A percentile compares a stretch with the other conserved stretches of the same genome.
Conservation (phyloP, 306 rosid genomes). For the Cyclanthera cordifolia region DNA sequence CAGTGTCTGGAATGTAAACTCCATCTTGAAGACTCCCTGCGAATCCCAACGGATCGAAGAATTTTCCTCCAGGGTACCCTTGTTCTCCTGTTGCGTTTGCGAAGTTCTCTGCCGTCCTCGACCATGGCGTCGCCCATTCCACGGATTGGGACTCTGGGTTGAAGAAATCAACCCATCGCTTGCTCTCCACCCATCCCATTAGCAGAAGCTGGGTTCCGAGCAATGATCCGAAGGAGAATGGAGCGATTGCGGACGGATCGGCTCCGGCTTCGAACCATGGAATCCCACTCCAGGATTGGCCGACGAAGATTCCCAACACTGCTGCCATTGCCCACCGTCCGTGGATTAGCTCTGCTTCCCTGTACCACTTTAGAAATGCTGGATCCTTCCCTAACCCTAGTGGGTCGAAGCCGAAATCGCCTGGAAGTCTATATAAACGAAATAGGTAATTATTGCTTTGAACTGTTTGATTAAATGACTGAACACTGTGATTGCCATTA, state of each 20-base stretch:
- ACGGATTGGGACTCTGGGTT: slow-evolving; percentile 89
- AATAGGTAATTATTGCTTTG: neutral
- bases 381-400: slow-evolving; percentile 92
- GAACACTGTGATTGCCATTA: no score
- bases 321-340: slow-evolving; percentile 99
- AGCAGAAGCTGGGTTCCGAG: slow-evolving; percentile 81
- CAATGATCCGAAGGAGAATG: slow-evolving; percentile 88
- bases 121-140: slow-evolving; percentile 99
- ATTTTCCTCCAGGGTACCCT: slow-evolving; percentile 93
- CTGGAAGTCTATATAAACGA: slow-evolving; percentile 57
- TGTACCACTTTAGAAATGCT: slow-evolving; percentile 88
- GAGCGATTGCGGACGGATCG: slow-evolving; percentile 73
- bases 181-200: slow-evolving; percentile 99
- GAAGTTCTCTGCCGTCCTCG: slow-evolving; percentile 77
- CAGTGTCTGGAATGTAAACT: slow-evolving; percentile 48
- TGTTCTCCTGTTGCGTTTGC: slow-evolving; percentile 78
- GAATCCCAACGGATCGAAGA: slow-evolving; percentile 72
- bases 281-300: slow-evolving; percentile 95
- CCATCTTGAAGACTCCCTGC: slow-evolving; percentile 58
- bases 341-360: slow-evolving; percentile 98
- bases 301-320: slow-evolving; percentile 81
- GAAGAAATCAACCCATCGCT: slow-evolving; percentile 98
- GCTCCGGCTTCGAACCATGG: slow-evolving; percentile 99
- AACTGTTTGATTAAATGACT: neutral
- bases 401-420: slow-evolving; percentile 94